Evolutionary conservation across 2,329 filamentous ascomycete genomes (phyloP), one percentile per base, ranked within the genome.

Genomic region (Malbranchea zuffiana): DNA sequence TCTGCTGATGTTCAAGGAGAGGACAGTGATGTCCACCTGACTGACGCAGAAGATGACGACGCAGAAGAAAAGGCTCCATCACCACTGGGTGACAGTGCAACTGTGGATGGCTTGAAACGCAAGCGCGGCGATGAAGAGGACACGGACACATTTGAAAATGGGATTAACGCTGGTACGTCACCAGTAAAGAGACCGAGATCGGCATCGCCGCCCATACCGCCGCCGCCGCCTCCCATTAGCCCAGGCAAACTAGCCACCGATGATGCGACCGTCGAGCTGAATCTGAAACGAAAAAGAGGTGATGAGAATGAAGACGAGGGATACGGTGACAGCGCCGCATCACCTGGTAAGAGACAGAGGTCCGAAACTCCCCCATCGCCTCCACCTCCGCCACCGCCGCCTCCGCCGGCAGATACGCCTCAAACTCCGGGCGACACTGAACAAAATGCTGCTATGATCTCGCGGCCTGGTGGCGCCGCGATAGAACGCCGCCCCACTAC

Each of bases 81-180:
- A n/a, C n/a, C n/a, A n/a, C n/a, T n/a, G n/a, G n/a, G n/a, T n/a
- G 63, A 30, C 15, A 67, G 66, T 7, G 59, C 61, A 3, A 67
- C 69, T 3, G 61, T 10, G 10, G 27, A 32, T 15, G 30, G 26
- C 10, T 62, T 72, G 32, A 84, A 85, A 56, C 72, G 80, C 6
- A 85, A 84, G 56, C 70, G 78, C 32, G 63, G 67, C 6, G 65
- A 66, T 4, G 63, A 63, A n/a, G 51, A 53, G n/a, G 48, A 49
- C 1, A 49, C 52, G 7, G 49, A 59, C 24, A n/a, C n/a, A n/a
- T n/a, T n/a, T n/a, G n/a, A n/a, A n/a, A n/a, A n/a, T n/a, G n/a
- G n/a, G n/a, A n/a, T n/a, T n/a, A n/a, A n/a, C n/a, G n/a, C n/a
- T n/a, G n/a, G n/a, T 45, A 40, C 12, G 32, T 20, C 17, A 19